A percentile compares a stretch with the other conserved stretches of the same genome.
These are phyloP conservation scores for Mycena galericulata DNA, from an alignment of 768 basidiomycete species.

Conservation along the genomic window DNA sequence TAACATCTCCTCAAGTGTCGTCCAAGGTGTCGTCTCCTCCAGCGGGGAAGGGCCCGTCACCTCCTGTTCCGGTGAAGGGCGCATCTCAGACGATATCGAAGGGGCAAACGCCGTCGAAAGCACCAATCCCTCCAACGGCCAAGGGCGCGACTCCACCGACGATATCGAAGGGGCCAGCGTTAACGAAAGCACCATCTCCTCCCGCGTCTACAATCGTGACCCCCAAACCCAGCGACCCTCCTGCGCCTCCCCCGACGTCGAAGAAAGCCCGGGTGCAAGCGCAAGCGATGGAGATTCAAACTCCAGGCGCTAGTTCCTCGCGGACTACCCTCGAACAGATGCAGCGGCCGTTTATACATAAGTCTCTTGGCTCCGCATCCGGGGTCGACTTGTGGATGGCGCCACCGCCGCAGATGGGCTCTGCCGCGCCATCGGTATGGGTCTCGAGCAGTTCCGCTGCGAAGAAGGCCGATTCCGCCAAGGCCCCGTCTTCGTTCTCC, in stretches of 20 bases:
- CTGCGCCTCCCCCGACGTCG: constrained; percentile 27
- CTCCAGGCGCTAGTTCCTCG: constrained; percentile 33
- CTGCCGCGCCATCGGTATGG: constrained; percentile 18
- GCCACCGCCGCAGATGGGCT: background rate
- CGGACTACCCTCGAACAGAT: constrained; percentile 37
- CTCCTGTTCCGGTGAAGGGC: background rate
- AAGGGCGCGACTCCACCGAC: background rate
- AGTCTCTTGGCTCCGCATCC: constrained; percentile 30
- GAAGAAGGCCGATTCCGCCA: constrained; percentile 7
- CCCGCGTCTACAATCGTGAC: constrained; percentile 7
- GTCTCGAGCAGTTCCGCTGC: constrained; percentile 28
- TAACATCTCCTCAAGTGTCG: constrained; percentile 1
- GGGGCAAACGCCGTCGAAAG: background rate
- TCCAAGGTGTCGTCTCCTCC: background rate
- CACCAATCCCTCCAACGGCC: background rate
- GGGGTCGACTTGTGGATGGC: constrained; percentile 18
- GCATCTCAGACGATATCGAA: background rate
- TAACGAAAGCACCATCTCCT: background rate
- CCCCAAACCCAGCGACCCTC: constrained; percentile 30
- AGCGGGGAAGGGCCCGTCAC: background rate
- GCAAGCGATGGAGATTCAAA: constrained; percentile 30
- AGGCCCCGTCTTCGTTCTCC: background rate
- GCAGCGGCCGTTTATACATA: constrained; percentile 30
- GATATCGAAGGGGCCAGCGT: background rate
- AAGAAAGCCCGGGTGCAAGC: constrained; percentile 16